These are phyloP conservation scores for Boletus sp. DNA, from an alignment of 768 basidiomycete species.

Conservation along the genomic window DNA sequence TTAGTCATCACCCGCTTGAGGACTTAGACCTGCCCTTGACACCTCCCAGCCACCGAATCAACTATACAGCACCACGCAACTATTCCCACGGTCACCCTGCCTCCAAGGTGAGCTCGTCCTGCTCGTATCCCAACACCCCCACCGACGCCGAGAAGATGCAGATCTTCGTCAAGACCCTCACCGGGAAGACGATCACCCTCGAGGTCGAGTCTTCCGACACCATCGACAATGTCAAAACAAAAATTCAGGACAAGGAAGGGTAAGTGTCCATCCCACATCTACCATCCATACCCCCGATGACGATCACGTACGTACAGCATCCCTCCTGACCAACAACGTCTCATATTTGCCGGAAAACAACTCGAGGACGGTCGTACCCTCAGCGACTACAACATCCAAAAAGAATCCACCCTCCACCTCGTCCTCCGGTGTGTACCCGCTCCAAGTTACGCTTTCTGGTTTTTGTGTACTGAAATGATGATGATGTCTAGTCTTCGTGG, in stretches of 20 bases:
- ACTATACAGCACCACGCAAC: conserved; percentile 30
- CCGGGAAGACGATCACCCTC: conserved; percentile 38
- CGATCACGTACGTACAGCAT: conserved; percentile 33
- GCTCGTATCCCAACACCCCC: not conserved
- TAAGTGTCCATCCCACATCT: conserved; percentile 19
- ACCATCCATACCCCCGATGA: not conserved
- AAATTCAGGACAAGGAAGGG: conserved; percentile 69
- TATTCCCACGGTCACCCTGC: conserved; percentile 18
- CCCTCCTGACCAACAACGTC: conserved; percentile 26
- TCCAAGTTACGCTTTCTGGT: too few relatives aligned
- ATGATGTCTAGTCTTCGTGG: conserved; percentile 31
- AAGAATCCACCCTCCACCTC: conserved; percentile 96
- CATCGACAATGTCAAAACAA: conserved; percentile 28
- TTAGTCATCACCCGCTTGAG: not conserved
- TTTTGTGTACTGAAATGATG: not conserved
- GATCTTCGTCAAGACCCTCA: conserved; percentile 88
- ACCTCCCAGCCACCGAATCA: conserved; percentile 19
- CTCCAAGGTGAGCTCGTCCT: not conserved
- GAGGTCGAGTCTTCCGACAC: conserved; percentile 30
- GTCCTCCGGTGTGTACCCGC: conserved; percentile 74
- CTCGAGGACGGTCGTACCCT: conserved; percentile 97
- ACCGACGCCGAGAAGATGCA: conserved; percentile 42
- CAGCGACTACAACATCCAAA: conserved; percentile 97
- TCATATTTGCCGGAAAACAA: conserved; percentile 86
- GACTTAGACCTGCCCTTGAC: conserved; percentile 24